Evolutionary conservation across 176 grass and related monocot species (phyloP).

Genomic region (Oryza glumipatula): DNA sequence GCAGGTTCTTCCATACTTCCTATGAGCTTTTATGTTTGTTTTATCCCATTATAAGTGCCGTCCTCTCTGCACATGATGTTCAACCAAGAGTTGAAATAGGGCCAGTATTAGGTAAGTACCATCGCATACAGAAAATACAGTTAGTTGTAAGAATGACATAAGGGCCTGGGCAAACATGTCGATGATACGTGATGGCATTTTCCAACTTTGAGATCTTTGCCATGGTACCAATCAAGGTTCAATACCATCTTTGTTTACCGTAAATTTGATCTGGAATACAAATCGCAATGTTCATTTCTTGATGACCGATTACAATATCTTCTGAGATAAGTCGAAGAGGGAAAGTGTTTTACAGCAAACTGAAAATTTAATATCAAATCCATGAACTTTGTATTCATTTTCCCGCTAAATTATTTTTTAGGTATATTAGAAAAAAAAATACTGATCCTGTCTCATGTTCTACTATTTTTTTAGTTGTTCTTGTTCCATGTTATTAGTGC

Average conservation of each 20-base stretch:
- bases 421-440: conserved; percentile 13
- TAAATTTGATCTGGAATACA: not conserved
- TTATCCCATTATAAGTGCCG: conserved; percentile 15
- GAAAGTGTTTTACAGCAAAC: not conserved
- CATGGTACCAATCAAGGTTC: not conserved
- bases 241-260: not conserved
- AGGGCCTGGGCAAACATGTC: not conserved
- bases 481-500: not conserved
- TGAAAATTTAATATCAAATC: conserved; percentile 18
- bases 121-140: not conserved
- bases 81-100: conserved; percentile 18
- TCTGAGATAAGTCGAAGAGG: conserved; percentile 10
- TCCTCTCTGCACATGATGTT: not conserved
- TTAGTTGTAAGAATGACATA: not conserved
- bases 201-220: not conserved
- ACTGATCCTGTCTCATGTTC: conserved; percentile 22
- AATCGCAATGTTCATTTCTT: conserved; percentile 9
- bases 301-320: not conserved
- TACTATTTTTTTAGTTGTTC: not conserved
- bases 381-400: conserved; percentile 1
- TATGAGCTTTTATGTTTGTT: conserved; percentile 7
- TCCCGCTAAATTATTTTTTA: not conserved
- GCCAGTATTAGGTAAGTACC: not conserved
- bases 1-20: conserved; percentile 52
- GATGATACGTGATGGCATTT: not conserved